Evolutionary conservation across 75 land plant species (phyloP), one percentile per base, ranked within the genome.

Genomic region (Azolla pinnata): DNA sequence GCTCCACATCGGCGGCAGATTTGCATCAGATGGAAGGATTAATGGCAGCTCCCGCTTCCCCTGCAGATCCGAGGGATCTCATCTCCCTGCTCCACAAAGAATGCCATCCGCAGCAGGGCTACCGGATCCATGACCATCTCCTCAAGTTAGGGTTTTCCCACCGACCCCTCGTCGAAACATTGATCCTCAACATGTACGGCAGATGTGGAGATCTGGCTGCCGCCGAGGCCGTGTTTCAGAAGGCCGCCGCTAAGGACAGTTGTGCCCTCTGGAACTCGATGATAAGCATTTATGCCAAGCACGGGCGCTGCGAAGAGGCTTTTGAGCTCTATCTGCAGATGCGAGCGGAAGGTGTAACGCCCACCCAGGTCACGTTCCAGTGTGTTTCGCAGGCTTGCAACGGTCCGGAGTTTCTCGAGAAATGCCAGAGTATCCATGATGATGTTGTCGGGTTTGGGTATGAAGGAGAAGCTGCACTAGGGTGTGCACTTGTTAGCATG

Each of bases 401-500:
- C 27, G 34, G 66, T 26, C 2, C 14, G 18, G 63, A 20, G 8
- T 33, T 38, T 44, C 50, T 65, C 28, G 42, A 56, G 45, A n/a
- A 56, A 18, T 61, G 67, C 31, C 55, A 65, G 62, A 34, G 17
- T 8, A 18, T 56, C 18, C 67, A 65, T 31, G 67, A 18, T 46
- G 2, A 2, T 4, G 2, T 46, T 4, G 21, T 46, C 21, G 49
- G 49, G 23, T 18, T 18, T 23, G 2, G 14, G 2, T 4, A 2
- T 4, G 12, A 46, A 14, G 23, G n/a, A 46, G 49, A 46, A 2
- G 2, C n/a, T 14, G n/a, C 2, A 18, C 14, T 67, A 7, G 65
- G 52, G 27, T 60, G 53, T 17, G 71, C 71, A 0, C 29, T 62
- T 1, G 21, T 68, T 31, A 62, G 40, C 66, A 68, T 68, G 71